Evolutionary conservation across 768 basidiomycete genomes (phyloP).

Genomic region (Daedalea quercina): DNA sequence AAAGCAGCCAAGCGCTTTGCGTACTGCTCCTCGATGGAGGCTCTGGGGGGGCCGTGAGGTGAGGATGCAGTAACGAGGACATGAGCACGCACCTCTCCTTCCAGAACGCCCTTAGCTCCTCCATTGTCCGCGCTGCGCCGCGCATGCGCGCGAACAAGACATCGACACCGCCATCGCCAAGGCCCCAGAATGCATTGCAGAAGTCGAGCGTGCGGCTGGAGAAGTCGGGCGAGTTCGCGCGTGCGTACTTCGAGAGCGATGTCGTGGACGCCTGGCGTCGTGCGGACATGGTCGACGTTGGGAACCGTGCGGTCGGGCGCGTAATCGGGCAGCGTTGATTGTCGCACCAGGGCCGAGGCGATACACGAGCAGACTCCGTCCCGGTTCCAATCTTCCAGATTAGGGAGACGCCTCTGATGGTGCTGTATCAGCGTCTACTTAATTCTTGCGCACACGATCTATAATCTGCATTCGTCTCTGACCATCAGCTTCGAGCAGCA

Average conservation of each 20-base stretch:
- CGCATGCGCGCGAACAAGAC: slow-evolving; percentile 88
- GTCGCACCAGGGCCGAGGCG: neutral
- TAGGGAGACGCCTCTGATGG: neutral
- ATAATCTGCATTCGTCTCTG: too few species aligned
- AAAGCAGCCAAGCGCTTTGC: slow-evolving; percentile 79
- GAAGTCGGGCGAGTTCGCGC: slow-evolving; percentile 45
- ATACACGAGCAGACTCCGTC: neutral
- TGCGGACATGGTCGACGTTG: slow-evolving; percentile 46
- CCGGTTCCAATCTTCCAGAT: neutral
- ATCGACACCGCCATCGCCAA: slow-evolving; percentile 81
- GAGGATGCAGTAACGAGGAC: neutral
- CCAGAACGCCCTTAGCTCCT: slow-evolving; percentile 85
- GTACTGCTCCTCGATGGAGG: slow-evolving; percentile 91
- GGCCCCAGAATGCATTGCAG: slow-evolving; percentile 97
- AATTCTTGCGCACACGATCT: too few species aligned
- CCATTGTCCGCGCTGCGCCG: slow-evolving; percentile 78
- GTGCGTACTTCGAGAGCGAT: slow-evolving; percentile 66
- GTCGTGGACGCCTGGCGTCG: slow-evolving; percentile 78
- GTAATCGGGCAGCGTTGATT: neutral
- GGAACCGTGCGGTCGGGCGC: neutral
- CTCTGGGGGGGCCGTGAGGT: slow-evolving; percentile 36
- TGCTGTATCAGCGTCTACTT: too few species aligned
- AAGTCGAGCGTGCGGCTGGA: slow-evolving; percentile 65
- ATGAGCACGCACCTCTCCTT: slow-evolving; percentile 75
- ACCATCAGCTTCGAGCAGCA: too few species aligned